Evolutionary conservation across 495 filamentous ascomycete genomes (phyloP), one percentile per base, ranked within the genome.

Genomic region (Penicillium daleae): DNA sequence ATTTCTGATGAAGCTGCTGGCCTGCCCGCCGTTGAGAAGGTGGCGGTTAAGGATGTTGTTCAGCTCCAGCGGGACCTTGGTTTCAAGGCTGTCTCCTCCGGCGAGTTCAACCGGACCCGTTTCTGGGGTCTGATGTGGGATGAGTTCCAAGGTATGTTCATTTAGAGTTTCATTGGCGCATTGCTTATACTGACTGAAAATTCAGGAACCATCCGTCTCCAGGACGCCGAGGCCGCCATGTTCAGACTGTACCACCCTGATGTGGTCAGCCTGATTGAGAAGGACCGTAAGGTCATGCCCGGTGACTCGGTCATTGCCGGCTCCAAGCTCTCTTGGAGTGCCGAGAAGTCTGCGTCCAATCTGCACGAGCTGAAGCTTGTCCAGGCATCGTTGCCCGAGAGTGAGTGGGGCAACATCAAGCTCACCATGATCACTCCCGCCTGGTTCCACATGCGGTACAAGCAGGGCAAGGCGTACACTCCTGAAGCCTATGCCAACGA

Each of bases 181-280:
- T 15, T 6, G 22, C 6, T n/a, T 33, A 29, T 35, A 21, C 57
- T 59, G n/a, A 58, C 1, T 24, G 5, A 19, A 27, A 0, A 13
- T 37, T 10, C 59, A 74, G 77, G 86, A 64, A 66, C 73, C 29
- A 79, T 68, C 37, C 70, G 67, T 59, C 58, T 72, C 17, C 68
- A 74, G 50, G 59, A 83, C 37, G 83, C 86, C 0, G 76, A 81
- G 40, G 70, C 80, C 39, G 79, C 81, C 7, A 84, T 90, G 71
- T 90, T 89, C 72, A 77, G 87, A 6, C 76, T 82, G 19, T 90
- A 91, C 67, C 86, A 90, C 63, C 90, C 90, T 6, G 89, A 91
- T 68, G 85, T 92, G 44, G 85, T 87, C n/a, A 87, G 83, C 39
- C 83, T 92, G 67, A 80, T 81, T 13, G 85, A 87, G 65, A 75